Base-by-base conservation (phyloP, 768 basidiomycete genomes). In the Trametes punicea region DNA sequence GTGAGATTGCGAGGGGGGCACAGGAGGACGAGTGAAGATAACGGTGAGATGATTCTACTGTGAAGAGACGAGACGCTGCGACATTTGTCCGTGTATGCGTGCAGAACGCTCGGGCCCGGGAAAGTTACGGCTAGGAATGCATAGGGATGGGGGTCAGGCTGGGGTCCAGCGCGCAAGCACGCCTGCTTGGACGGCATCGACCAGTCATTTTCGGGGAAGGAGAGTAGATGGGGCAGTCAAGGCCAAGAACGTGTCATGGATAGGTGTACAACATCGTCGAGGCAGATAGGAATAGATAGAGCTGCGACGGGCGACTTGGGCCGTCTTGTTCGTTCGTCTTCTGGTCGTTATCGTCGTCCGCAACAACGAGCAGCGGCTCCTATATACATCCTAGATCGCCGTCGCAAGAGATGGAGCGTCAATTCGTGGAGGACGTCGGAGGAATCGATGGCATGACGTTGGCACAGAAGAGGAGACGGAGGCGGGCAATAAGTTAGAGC, bases 231-330 rank as follows among this genome's bases (percentile, higher is more conserved):
- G 40, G 13, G 30, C 30, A 16, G 30, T 23, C 54, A 41, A 18
- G 33, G 15, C 36, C 38, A 34, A 30, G 42, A 29, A 30, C 25
- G 42, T 29, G 36, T 44, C n/a, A 26, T 27, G 25, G 42, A 36
- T 51, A 51, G 26, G 29, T 45, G 44, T 51, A 57, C 56, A 51
- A 57, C 56, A 57, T 31, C 39, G 46, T 47, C 46, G 57, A 27
- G 39, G 60, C 60, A 61, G 60, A 61, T 61, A 61, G 41, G 56
- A 55, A 61, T 61, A 61, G 60, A 61, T 57, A 61, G 56, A 31
- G 31, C 15, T n/a, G 16, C 34, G 46, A 29, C 20, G 20, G 27
- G 34, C 23, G 34, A 52, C 42, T 47, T 36, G 34, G 20, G 34
- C 27, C 45, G 36, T 11, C 30, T 46, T n/a, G n/a, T n/a, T n/a